These are phyloP conservation scores for Pilaira anomala DNA, from an alignment of 192 early-diverging fungal species.

Conservation along the genomic window DNA sequence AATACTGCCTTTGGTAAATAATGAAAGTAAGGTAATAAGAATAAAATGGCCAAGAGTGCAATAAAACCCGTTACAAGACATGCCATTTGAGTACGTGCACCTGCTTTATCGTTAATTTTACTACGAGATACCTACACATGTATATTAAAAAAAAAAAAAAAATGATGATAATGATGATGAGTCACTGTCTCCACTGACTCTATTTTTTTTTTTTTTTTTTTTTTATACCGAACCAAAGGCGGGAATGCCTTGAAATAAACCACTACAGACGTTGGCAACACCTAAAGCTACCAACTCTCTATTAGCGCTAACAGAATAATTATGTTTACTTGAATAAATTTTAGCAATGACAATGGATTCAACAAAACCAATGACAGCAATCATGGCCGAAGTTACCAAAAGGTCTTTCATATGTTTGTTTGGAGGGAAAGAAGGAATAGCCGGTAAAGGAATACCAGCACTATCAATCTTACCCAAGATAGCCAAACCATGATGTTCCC, in stretches of 20 bases:
- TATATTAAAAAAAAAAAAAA: too few species aligned
- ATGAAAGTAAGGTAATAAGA: conserved; percentile 65
- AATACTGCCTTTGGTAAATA: conserved; percentile 33
- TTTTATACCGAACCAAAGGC: conserved; percentile 37
- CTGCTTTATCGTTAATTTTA: conserved; percentile 87
- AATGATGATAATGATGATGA: not conserved
- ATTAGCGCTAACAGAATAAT: conserved; percentile 91
- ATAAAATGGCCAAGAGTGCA: conserved; percentile 75
- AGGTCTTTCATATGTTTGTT: conserved; percentile 61
- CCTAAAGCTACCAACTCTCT: conserved; percentile 93
- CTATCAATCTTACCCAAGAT: conserved; percentile 79
- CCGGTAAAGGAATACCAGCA: conserved; percentile 56
- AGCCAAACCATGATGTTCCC: conserved; percentile 68
- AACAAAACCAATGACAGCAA: conserved; percentile 97
- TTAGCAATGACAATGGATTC: conserved; percentile 95
- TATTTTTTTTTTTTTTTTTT: not conserved
- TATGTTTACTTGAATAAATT: conserved; percentile 87
- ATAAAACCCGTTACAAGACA: conserved; percentile 77
- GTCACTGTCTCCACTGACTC: too few species aligned
- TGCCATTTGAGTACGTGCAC: conserved; percentile 82
- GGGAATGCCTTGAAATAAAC: conserved; percentile 60
- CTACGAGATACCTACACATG: conserved; percentile 73
- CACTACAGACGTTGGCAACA: conserved; percentile 76
- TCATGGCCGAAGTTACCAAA: conserved; percentile 80
- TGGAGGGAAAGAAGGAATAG: conserved; percentile 59